These are phyloP conservation scores for Diaporthe nobilis DNA, from an alignment of 2,329 filamentous ascomycete species.

Conservation along the genomic window DNA sequence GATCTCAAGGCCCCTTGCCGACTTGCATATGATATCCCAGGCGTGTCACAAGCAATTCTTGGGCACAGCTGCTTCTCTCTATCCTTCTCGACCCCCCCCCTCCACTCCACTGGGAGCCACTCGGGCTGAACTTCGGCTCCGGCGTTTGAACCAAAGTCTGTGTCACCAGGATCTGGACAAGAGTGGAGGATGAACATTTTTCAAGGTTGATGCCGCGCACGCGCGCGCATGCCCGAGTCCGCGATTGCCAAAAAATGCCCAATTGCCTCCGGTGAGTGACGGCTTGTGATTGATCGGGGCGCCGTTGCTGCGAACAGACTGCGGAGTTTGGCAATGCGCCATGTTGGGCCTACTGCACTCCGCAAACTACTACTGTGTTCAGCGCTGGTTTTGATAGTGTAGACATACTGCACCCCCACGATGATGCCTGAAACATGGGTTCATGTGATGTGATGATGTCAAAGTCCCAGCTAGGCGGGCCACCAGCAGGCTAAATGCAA, in stretches of 20 bases:
- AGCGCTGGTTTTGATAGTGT: neutral
- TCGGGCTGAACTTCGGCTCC: conserved; percentile 32
- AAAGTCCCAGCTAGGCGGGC: conserved; percentile 25
- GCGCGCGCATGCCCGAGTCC: neutral
- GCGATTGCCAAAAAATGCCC: neutral
- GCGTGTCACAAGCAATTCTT: conserved; percentile 43
- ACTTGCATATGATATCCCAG: conserved; percentile 37
- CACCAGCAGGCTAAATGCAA: conserved; percentile 28
- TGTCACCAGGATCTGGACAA: conserved; percentile 12
- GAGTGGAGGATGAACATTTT: neutral
- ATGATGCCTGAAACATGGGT: conserved; percentile 26
- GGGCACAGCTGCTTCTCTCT: conserved; percentile 15
- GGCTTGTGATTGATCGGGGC: conserved; percentile 3
- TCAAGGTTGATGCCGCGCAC: conserved; percentile 8
- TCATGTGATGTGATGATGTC: conserved; percentile 32
- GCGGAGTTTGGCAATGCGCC: neutral
- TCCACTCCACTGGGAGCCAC: neutral
- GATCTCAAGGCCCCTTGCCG: conserved; percentile 30
- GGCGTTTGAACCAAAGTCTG: conserved; percentile 31
- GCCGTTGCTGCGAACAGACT: conserved; percentile 25
- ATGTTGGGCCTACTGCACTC: conserved; percentile 27
- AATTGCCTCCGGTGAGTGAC: neutral
- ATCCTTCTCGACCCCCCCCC: conserved; percentile 18
- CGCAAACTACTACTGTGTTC: conserved; percentile 1
- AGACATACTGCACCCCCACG: neutral